A percentile compares a stretch with the other conserved stretches of the same genome.
These are phyloP conservation scores for Talaromyces thailandensis DNA, from an alignment of 495 filamentous ascomycete genomes.

Conservation along the genomic window DNA sequence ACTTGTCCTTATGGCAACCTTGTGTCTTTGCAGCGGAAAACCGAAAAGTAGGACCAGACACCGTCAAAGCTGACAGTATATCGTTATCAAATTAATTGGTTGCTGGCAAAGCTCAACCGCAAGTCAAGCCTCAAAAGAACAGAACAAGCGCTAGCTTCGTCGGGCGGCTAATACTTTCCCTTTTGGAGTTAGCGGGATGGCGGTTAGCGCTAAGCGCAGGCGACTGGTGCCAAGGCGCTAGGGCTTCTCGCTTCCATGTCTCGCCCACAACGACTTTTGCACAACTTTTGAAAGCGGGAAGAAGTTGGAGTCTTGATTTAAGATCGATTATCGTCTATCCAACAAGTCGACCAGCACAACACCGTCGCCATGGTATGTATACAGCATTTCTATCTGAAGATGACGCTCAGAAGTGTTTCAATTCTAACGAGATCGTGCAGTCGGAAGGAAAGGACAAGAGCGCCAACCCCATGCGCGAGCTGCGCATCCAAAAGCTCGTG, in stretches of 20 bases:
- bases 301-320: slow-evolving; percentile 3
- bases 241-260: slow-evolving; percentile 34
- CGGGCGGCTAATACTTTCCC: background rate
- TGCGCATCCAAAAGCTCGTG: slow-evolving; percentile 99
- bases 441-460: slow-evolving; percentile 67
- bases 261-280: slow-evolving; percentile 37
- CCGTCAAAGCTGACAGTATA: background rate
- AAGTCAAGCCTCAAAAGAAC: background rate
- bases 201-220: background rate
- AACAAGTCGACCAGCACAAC: slow-evolving; percentile 38
- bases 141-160: background rate
- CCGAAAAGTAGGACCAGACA: slow-evolving; percentile 9
- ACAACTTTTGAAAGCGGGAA: slow-evolving; percentile 20
- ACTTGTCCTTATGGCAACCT: background rate
- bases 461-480: slow-evolving; percentile 97
- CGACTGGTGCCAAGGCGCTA: slow-evolving; percentile 25
- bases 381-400: slow-evolving; percentile 1
- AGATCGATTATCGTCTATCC: slow-evolving; percentile 16
- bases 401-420: slow-evolving; percentile 10
- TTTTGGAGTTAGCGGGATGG: background rate
- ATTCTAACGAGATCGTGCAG: slow-evolving; percentile 15
- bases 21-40: slow-evolving; percentile 4
- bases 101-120: background rate
- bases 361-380: slow-evolving; percentile 42
- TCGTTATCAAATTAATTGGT: background rate